These are phyloP conservation scores for Ministeria vibrans DNA, from an alignment of 78 protist genomes.

Conservation along the genomic window DNA sequence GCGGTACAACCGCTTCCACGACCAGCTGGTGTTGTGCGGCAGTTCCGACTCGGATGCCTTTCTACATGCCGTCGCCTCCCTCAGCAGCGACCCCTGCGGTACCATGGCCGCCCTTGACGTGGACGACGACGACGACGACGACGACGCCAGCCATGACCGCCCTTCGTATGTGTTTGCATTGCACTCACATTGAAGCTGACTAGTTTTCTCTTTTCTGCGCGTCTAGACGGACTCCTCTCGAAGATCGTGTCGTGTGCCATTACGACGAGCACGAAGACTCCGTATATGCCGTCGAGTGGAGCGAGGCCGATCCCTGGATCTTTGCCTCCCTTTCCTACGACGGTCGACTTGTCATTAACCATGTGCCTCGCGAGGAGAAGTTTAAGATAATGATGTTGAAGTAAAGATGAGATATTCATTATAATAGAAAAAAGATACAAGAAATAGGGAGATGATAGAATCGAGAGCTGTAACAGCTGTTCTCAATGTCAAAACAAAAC, in stretches of 20 bases:
- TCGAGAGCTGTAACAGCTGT: too few relatives aligned
- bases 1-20: slow-evolving; percentile 43
- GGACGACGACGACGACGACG: background rate
- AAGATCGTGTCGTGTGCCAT: background rate
- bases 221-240: background rate
- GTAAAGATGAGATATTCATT: too few relatives aligned
- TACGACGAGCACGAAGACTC: slow-evolving; percentile 55
- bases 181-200: background rate
- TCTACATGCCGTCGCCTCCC: slow-evolving; percentile 34
- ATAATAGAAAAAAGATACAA: too few relatives aligned
- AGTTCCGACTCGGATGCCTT: slow-evolving; percentile 49
- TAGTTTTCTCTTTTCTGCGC: background rate
- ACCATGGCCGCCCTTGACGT: background rate
- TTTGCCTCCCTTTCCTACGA: slow-evolving; percentile 66
- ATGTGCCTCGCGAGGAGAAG: slow-evolving; percentile 48
- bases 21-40: slow-evolving; percentile 44
- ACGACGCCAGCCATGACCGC: background rate
- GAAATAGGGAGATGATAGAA: too few relatives aligned
- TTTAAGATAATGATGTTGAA: slow-evolving; percentile 13
- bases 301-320: slow-evolving; percentile 46
- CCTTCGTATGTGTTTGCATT: background rate
- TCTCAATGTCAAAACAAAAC: too few relatives aligned
- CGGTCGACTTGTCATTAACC: slow-evolving; percentile 54
- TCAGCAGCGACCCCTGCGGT: slow-evolving; percentile 12
- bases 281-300: slow-evolving; percentile 56